phyloP scores from a whole-genome alignment of 2,329 filamentous ascomycete genomes.

The Neopestalotiopsis rosae region DNA sequence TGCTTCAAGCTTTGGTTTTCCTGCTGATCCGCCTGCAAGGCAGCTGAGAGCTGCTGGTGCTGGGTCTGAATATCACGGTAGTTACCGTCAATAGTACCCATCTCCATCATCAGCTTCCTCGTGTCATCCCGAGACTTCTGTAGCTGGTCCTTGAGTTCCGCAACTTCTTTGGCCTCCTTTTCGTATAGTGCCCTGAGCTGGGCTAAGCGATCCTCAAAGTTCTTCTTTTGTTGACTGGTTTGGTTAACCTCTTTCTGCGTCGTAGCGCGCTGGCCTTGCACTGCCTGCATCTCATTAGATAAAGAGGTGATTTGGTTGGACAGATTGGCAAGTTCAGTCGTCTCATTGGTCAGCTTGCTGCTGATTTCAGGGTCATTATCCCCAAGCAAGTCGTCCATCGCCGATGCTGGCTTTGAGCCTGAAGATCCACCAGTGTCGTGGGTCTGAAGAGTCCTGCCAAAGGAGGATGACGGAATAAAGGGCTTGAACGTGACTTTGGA shows the following conservation, averaged over 20 bases:
- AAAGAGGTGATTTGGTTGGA: conserved; percentile 94
- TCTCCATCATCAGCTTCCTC: conserved; percentile 82
- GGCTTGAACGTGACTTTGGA: too few relatives aligned
- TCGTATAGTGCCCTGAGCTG: conserved; percentile 91
- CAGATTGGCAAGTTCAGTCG: conserved; percentile 90
- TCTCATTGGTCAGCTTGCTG: conserved; percentile 87
- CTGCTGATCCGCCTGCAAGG: conserved; percentile 84
- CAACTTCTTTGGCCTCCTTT: conserved; percentile 88
- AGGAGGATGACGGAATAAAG: conserved; percentile 90
- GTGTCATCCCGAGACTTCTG: conserved; percentile 78
- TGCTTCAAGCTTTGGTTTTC: conserved; percentile 89
- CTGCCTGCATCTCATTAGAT: conserved; percentile 92
- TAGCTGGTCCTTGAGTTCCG: conserved; percentile 83
- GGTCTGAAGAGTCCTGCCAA: conserved; percentile 80
- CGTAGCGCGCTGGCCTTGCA: conserved; percentile 79
- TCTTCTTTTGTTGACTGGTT: conserved; percentile 84
- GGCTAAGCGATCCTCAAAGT: conserved; percentile 86
- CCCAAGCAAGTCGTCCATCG: conserved; percentile 84
- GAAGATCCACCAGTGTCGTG: conserved; percentile 74
- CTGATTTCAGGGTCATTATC: conserved; percentile 88
- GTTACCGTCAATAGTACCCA: conserved; percentile 80
- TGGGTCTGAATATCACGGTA: conserved; percentile 83
- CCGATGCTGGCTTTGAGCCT: conserved; percentile 48
- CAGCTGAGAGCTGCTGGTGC: conserved; percentile 75
- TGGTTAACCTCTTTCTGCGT: conserved; percentile 85